phyloP scores from a whole-genome alignment of 352 stramenopile genomes.

The Globisporangium nunn region DNA sequence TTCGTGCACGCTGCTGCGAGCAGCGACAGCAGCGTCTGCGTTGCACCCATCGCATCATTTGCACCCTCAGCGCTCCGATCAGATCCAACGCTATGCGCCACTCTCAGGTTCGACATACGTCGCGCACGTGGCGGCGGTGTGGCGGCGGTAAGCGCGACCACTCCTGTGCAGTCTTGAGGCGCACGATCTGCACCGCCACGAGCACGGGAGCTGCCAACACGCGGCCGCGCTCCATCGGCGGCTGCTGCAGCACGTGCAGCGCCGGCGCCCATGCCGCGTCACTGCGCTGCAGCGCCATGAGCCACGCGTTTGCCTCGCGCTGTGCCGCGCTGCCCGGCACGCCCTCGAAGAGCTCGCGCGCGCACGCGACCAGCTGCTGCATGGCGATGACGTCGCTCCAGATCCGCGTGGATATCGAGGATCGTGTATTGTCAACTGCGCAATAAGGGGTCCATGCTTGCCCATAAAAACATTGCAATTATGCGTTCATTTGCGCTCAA shows the following conservation, averaged over 20 bases:
- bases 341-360: slow-evolving; percentile 62
- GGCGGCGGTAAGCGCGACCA: slow-evolving; percentile 30
- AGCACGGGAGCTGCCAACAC: slow-evolving; percentile 29
- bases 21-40: slow-evolving; percentile 40
- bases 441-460: too few species aligned
- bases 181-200: slow-evolving; percentile 65
- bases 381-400: too few species aligned
- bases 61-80: not conserved
- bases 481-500: too few species aligned
- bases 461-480: too few species aligned
- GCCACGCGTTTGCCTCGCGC: slow-evolving; percentile 54
- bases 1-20: slow-evolving; percentile 25
- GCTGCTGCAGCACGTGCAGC: slow-evolving; percentile 43
- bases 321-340: slow-evolving; percentile 43
- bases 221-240: slow-evolving; percentile 13
- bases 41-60: not conserved
- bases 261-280: slow-evolving; percentile 51
- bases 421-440: too few species aligned
- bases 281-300: slow-evolving; percentile 53
- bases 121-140: slow-evolving; percentile 31
- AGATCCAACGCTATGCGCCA: not conserved
- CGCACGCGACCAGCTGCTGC: slow-evolving; percentile 48
- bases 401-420: too few species aligned
- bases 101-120: slow-evolving; percentile 19
- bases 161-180: slow-evolving; percentile 49